Conservation (phyloP, 495 filamentous ascomycete species). For the Recurvomyces mirabilis region DNA sequence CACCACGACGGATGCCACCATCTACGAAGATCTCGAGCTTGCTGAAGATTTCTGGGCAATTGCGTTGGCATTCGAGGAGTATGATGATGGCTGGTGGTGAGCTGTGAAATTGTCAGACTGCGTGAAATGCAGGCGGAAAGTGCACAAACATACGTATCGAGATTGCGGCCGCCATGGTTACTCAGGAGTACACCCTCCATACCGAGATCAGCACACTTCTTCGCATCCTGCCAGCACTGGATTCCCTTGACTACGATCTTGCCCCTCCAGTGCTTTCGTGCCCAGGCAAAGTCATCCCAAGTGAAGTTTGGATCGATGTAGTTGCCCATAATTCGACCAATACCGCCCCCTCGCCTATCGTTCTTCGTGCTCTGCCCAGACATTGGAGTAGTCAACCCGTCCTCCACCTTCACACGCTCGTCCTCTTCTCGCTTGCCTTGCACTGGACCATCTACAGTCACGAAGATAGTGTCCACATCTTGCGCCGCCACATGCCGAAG, state of each 20-base stretch:
- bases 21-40: slow-evolving; percentile 54
- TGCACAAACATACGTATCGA: not conserved
- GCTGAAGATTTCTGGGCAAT: slow-evolving; percentile 47
- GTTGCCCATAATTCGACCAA: slow-evolving; percentile 58
- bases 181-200: slow-evolving; percentile 48
- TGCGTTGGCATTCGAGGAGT: slow-evolving; percentile 50
- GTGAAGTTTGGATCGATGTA: slow-evolving; percentile 45
- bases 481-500: slow-evolving; percentile 25
- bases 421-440: slow-evolving; percentile 27
- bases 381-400: slow-evolving; percentile 49
- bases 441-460: slow-evolving; percentile 29
- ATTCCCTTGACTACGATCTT: slow-evolving; percentile 55
- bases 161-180: slow-evolving; percentile 51
- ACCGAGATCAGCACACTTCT: slow-evolving; percentile 40
- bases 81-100: slow-evolving; percentile 46
- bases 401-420: slow-evolving; percentile 36
- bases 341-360: slow-evolving; percentile 55
- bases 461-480: slow-evolving; percentile 24
- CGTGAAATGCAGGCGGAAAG: not conserved
- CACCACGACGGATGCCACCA: slow-evolving; percentile 26
- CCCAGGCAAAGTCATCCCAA: slow-evolving; percentile 37
- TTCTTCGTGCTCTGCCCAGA: slow-evolving; percentile 46
- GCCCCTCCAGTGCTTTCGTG: slow-evolving; percentile 32
- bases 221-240: slow-evolving; percentile 48
- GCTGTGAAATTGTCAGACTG: not conserved